A percentile compares a stretch with the other conserved stretches of the same genome.
phyloP scores from a whole-genome alignment of 768 basidiomycete genomes.

The Amanita muscaria region DNA sequence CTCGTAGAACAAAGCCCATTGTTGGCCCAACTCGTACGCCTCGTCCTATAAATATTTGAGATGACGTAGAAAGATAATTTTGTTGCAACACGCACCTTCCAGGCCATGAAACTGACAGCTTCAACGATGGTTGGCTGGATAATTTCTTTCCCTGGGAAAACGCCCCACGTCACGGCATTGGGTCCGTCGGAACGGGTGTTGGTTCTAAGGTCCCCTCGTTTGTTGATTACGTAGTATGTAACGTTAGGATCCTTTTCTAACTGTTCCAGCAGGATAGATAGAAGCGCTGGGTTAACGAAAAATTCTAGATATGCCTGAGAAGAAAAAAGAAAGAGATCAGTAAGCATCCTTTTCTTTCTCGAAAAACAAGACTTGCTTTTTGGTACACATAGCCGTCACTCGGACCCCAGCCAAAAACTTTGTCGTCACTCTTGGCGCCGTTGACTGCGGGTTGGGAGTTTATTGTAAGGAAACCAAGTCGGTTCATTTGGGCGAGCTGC shows the following conservation, averaged over 20 bases:
- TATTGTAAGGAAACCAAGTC: constrained; percentile 90
- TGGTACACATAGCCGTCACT: constrained; percentile 92
- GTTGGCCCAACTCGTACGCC: constrained; percentile 83
- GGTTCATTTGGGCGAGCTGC: constrained; percentile 79
- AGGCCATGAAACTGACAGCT: constrained; percentile 96
- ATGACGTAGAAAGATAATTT: background rate
- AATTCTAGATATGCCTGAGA: constrained; percentile 90
- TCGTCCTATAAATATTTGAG: constrained; percentile 56
- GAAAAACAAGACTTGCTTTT: constrained; percentile 44
- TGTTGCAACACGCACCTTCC: constrained; percentile 59
- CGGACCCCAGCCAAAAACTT: constrained; percentile 89
- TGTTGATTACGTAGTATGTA: constrained; percentile 98
- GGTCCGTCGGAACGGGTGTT: constrained; percentile 94
- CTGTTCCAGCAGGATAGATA: constrained; percentile 62
- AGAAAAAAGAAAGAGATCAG: background rate
- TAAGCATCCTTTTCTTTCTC: background rate
- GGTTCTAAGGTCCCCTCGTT: constrained; percentile 86
- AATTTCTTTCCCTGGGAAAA: constrained; percentile 96
- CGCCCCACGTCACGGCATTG: constrained; percentile 98
- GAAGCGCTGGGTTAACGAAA: constrained; percentile 72
- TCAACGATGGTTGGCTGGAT: constrained; percentile 95
- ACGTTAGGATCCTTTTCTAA: constrained; percentile 84
- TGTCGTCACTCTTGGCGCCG: constrained; percentile 77
- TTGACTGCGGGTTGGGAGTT: constrained; percentile 97
- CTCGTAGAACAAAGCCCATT: constrained; percentile 88